phyloP scores from a whole-genome alignment of 768 basidiomycete genomes.

The Mycena crocata region DNA sequence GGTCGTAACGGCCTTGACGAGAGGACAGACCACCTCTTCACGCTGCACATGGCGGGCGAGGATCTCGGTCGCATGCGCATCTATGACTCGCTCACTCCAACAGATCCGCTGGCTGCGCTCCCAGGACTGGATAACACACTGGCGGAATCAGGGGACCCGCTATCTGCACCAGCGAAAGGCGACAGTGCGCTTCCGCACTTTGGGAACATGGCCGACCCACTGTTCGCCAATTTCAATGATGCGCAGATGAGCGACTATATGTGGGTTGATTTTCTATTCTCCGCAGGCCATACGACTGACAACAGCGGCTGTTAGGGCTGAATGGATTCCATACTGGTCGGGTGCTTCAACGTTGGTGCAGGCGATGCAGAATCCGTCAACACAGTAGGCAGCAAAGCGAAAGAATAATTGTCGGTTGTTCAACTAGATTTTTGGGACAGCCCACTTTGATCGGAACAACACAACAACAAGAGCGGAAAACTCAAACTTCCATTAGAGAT shows the following conservation, averaged over 20 bases:
- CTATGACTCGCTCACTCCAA: slow-evolving; percentile 18
- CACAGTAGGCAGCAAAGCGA: too few species aligned
- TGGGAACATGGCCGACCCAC: too few species aligned
- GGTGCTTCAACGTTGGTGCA: slow-evolving; percentile 3
- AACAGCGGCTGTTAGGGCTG: not conserved
- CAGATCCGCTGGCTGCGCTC: too few species aligned
- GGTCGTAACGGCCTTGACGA: not conserved
- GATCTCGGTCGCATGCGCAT: slow-evolving; percentile 21
- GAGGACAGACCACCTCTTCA: not conserved
- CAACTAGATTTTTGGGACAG: too few species aligned
- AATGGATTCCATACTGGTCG: slow-evolving; percentile 19
- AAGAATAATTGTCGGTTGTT: too few species aligned
- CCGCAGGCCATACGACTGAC: not conserved
- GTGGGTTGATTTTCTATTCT: not conserved
- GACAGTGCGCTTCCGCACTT: not conserved
- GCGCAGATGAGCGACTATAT: not conserved
- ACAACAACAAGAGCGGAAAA: too few species aligned
- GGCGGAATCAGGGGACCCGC: not conserved
- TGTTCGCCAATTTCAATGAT: not conserved
- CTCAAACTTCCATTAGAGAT: too few species aligned
- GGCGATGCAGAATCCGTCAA: not conserved
- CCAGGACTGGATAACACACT: not conserved
- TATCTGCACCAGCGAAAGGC: too few species aligned
- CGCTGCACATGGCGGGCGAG: slow-evolving; percentile 23
- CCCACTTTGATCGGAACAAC: too few species aligned